These are phyloP conservation scores for Paecilomyces sp. DNA, from an alignment of 2,329 filamentous ascomycete species.

Conservation along the genomic window DNA sequence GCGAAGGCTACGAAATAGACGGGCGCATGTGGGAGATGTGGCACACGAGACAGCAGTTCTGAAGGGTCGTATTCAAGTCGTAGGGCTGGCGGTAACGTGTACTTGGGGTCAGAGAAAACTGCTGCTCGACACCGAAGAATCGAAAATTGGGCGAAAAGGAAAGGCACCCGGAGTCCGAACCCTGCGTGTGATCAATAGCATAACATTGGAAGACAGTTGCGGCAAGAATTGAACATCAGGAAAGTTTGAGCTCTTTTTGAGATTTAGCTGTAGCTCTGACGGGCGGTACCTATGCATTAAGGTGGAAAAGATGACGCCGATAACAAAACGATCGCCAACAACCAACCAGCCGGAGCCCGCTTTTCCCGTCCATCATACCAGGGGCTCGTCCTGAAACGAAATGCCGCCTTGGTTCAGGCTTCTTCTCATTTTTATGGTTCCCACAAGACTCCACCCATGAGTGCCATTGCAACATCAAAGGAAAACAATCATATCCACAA, in stretches of 20 bases:
- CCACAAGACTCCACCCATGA: conserved; percentile 13
- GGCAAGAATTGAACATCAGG: background rate
- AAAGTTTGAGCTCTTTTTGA: conserved; percentile 2
- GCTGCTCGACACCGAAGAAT: background rate
- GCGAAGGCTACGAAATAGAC: background rate
- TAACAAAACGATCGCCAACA: conserved; percentile 1
- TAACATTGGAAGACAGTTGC: background rate
- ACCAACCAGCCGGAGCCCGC: background rate
- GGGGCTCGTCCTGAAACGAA: background rate
- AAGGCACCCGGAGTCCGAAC: conserved; percentile 5
- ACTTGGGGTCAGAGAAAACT: background rate
- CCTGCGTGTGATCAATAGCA: conserved; percentile 10
- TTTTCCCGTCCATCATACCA: background rate
- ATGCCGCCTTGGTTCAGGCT: conserved; percentile 51
- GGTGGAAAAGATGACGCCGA: conserved; percentile 3
- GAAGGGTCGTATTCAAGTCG: background rate
- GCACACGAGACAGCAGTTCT: background rate
- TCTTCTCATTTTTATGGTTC: conserved; percentile 54
- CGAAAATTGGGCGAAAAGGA: background rate
- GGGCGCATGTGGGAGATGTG: background rate
- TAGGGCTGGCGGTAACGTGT: background rate
- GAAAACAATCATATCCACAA: conserved; percentile 49
- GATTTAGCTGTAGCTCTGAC: conserved; percentile 9
- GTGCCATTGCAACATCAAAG: conserved; percentile 61
- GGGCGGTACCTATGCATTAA: conserved; percentile 6